These are phyloP conservation scores for Juglanconis oblonga DNA, from an alignment of 2,329 filamentous ascomycete genomes.

Conservation along the genomic window DNA sequence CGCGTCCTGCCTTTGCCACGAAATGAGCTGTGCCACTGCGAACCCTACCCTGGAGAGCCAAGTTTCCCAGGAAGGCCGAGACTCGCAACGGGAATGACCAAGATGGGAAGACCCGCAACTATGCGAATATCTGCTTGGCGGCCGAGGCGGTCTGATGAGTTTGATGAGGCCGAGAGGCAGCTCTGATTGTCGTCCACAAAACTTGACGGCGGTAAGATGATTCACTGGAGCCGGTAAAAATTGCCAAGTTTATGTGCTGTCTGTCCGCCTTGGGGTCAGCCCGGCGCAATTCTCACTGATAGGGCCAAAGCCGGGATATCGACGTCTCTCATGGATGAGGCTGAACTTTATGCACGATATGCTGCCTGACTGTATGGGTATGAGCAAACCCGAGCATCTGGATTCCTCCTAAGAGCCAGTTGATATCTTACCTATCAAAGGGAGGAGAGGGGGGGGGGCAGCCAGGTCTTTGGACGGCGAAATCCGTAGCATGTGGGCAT, in stretches of 20 bases:
- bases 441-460: no score
- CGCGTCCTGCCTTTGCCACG: neutral
- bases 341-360: neutral
- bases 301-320: neutral
- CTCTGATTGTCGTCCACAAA: neutral
- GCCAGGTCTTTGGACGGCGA: no score
- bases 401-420: neutral
- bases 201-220: neutral
- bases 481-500: no score
- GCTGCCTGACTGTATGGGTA: no score
- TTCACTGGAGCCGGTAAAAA: neutral
- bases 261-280: neutral
- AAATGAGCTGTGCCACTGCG: neutral
- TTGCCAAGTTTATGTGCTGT: neutral
- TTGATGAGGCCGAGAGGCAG: neutral
- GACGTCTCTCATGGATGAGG: neutral
- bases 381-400: neutral
- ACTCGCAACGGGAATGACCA: neutral
- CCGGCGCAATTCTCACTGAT: neutral
- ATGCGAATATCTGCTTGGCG: neutral
- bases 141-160: neutral
- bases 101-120: neutral
- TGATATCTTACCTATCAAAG: neutral
- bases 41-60: neutral
- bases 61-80: neutral